phyloP scores from a whole-genome alignment of 179 eudicot species.

The Patellifolia procumbens region DNA sequence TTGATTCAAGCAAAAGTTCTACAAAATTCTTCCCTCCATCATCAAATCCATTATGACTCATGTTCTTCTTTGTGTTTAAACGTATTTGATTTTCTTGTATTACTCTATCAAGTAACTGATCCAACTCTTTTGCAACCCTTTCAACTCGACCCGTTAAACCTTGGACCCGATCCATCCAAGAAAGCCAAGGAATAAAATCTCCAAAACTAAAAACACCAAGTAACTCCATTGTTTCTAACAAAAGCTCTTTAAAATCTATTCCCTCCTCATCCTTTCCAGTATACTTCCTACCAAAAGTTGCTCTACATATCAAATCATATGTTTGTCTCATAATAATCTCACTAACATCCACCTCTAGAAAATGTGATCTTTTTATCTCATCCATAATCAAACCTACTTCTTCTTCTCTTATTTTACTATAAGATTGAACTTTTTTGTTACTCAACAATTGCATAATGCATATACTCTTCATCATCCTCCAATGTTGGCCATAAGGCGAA shows the following conservation, averaged over 20 bases:
- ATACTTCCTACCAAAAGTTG: slow-evolving; percentile 42
- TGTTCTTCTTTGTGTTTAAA: no score
- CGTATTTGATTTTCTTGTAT: neutral
- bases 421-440: slow-evolving; percentile 20
- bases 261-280: slow-evolving; percentile 16
- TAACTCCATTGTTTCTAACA: neutral
- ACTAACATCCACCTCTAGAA: slow-evolving; percentile 9
- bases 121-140: neutral
- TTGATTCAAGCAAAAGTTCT: neutral
- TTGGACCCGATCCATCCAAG: neutral
- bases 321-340: slow-evolving; percentile 26
- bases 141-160: neutral
- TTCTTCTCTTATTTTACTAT: slow-evolving; percentile 5
- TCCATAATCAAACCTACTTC: slow-evolving; percentile 30
- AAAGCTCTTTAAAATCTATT: slow-evolving; percentile 16
- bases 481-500: neutral
- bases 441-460: slow-evolving; percentile 18
- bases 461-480: slow-evolving; percentile 16
- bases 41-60: neutral
- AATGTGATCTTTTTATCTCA: neutral
- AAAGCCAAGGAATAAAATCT: neutral
- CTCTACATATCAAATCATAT: slow-evolving; percentile 36
- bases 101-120: neutral
- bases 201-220: neutral
- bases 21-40: neutral